A percentile compares a stretch with the other conserved stretches of the same genome.
Conservation (phyloP, 345 rosid species). For the Lenwebbia sp. region DNA sequence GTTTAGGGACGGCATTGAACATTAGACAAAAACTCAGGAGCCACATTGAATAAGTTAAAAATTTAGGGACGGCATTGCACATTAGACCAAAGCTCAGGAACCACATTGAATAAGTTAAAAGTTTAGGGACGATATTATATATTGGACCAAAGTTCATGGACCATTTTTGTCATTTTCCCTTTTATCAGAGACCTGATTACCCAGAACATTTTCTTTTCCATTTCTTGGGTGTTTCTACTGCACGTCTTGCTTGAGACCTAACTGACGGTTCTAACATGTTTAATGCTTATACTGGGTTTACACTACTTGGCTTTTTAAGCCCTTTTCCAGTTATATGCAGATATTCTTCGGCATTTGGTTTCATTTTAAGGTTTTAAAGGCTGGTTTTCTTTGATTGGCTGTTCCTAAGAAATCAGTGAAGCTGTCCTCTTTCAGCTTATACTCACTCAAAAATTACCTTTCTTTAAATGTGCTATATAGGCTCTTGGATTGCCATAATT, state of each 20-base stretch:
- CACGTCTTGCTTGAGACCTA: neutral
- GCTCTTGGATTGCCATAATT: neutral
- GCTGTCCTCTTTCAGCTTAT: neutral
- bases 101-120: too few relatives aligned
- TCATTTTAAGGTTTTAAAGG: neutral
- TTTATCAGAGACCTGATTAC: neutral
- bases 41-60: too few relatives aligned
- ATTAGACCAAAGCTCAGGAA: too few relatives aligned
- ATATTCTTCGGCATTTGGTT: neutral
- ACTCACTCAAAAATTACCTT: neutral
- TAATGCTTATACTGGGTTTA: neutral
- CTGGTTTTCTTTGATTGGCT: neutral
- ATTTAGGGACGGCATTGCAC: too few relatives aligned
- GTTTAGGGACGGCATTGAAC: too few relatives aligned
- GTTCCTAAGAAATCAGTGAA: neutral
- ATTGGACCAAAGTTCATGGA: too few relatives aligned
- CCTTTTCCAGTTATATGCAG: neutral
- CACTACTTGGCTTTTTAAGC: neutral
- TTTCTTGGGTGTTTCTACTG: neutral
- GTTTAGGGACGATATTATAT: too few relatives aligned
- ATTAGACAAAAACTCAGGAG: too few relatives aligned
- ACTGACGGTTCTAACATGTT: neutral
- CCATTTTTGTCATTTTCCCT: too few relatives aligned
- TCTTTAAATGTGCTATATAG: neutral
- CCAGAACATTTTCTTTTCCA: neutral